These are phyloP conservation scores for Parmelia sp. DNA, from an alignment of 495 filamentous ascomycete genomes.

Conservation along the genomic window DNA sequence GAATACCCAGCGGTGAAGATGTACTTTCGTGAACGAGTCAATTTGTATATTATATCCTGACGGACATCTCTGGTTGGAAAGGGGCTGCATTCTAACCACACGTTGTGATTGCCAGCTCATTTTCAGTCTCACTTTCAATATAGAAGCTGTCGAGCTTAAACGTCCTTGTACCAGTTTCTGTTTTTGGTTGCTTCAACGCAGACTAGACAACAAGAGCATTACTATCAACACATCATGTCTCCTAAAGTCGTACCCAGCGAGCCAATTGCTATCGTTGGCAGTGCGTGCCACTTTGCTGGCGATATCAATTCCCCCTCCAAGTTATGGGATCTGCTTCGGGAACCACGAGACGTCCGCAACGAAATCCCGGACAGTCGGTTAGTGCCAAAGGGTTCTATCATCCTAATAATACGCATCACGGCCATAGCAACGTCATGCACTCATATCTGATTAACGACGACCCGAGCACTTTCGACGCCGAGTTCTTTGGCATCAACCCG, in stretches of 20 bases:
- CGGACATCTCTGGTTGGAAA: no score
- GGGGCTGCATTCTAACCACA: no score
- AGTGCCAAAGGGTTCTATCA: slow-evolving; percentile 23
- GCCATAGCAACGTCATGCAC: background rate
- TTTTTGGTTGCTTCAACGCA: no score
- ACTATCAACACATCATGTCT: no score
- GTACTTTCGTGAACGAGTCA: no score
- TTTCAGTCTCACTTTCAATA: no score
- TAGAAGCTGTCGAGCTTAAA: no score
- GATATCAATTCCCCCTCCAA: slow-evolving; percentile 16
- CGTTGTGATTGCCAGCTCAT: no score
- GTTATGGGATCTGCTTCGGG: slow-evolving; percentile 26
- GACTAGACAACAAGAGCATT: no score
- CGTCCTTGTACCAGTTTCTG: no score
- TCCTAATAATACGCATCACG: slow-evolving; percentile 15
- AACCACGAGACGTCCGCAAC: slow-evolving; percentile 21
- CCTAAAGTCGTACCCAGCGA: background rate
- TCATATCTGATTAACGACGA: background rate
- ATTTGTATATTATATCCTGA: no score
- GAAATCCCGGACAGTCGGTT: slow-evolving; percentile 23
- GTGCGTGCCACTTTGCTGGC: slow-evolving; percentile 22
- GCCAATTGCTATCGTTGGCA: slow-evolving; percentile 20
- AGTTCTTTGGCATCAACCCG: slow-evolving; percentile 56
- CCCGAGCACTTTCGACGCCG: slow-evolving; percentile 38
- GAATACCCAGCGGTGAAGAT: no score